These are phyloP conservation scores for Funneliformis mosseae DNA, from an alignment of 192 early-diverging fungal species.

Conservation along the genomic window DNA sequence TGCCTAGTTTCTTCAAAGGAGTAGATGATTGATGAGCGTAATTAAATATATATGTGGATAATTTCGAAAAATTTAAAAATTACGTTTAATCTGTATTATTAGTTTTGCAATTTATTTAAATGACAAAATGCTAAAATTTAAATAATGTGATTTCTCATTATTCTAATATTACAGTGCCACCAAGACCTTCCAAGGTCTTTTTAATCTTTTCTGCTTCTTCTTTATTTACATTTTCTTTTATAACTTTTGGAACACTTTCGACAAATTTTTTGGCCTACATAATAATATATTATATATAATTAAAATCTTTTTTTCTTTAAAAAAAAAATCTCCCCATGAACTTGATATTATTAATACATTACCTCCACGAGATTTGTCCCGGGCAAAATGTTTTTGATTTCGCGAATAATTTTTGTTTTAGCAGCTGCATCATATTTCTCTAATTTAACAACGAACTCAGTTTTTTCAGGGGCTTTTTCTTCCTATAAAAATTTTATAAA, in stretches of 20 bases:
- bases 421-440: slow-evolving; percentile 91
- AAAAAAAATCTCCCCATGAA: background rate
- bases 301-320: background rate
- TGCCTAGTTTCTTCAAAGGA: slow-evolving; percentile 60
- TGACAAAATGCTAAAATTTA: background rate
- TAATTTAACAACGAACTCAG: slow-evolving; percentile 93
- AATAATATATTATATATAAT: slow-evolving; percentile 1
- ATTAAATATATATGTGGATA: background rate
- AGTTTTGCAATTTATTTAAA: background rate
- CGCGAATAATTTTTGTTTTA: slow-evolving; percentile 98
- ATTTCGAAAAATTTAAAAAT: background rate
- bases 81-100: too few relatives aligned
- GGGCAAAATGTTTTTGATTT: slow-evolving; percentile 92
- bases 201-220: slow-evolving; percentile 98
- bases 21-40: slow-evolving; percentile 19
- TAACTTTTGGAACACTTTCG: slow-evolving; percentile 94
- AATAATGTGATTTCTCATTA: slow-evolving; percentile 48
- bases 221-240: slow-evolving; percentile 87
- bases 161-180: slow-evolving; percentile 93
- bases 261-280: slow-evolving; percentile 98
- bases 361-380: slow-evolving; percentile 95
- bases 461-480: slow-evolving; percentile 91
- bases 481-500: slow-evolving; percentile 42
- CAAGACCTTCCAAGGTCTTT: slow-evolving; percentile 88
- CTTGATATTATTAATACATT: slow-evolving; percentile 8